phyloP scores from a whole-genome alignment of 306 rosid genomes.

The Leucaena leucocephala region DNA sequence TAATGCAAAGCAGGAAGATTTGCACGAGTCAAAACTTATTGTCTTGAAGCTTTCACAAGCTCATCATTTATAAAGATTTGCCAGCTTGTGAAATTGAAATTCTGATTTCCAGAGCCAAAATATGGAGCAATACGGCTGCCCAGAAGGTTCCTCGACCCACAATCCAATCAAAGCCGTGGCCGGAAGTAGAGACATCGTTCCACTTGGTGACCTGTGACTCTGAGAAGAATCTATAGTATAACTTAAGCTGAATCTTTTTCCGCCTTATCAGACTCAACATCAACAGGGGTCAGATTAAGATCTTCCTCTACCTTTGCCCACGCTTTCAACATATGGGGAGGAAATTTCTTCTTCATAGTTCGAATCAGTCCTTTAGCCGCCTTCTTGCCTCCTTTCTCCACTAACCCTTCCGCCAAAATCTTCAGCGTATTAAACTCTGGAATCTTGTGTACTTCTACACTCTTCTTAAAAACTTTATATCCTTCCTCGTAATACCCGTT shows the following conservation, averaged over 20 bases:
- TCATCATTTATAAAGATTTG: slow-evolving; percentile 1
- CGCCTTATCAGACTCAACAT: slow-evolving; percentile 36
- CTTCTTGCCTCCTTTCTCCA: slow-evolving; percentile 51
- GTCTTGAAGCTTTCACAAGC: slow-evolving; percentile 10
- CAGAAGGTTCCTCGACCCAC: slow-evolving; percentile 9
- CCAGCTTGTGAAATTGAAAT: slow-evolving; percentile 16
- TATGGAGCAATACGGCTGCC: neutral
- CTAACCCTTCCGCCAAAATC: slow-evolving; percentile 61
- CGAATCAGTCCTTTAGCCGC: slow-evolving; percentile 58
- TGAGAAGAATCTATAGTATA: neutral
- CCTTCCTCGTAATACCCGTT: slow-evolving; percentile 53
- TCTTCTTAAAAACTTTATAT: slow-evolving; percentile 59
- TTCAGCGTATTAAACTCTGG: slow-evolving; percentile 61
- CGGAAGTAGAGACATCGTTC: neutral
- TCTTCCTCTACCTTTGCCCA: slow-evolving; percentile 62
- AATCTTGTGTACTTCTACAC: slow-evolving; percentile 58
- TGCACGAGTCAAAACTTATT: neutral
- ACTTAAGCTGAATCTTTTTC: slow-evolving; percentile 35
- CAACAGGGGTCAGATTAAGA: slow-evolving; percentile 53
- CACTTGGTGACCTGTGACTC: neutral
- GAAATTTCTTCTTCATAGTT: slow-evolving; percentile 63
- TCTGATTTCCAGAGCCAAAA: slow-evolving; percentile 18
- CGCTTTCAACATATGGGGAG: slow-evolving; percentile 54
- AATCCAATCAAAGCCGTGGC: neutral
- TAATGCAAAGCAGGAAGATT: neutral